Conservation (phyloP, 129 eudicot genomes). For the Kitagawia praeruptora region DNA sequence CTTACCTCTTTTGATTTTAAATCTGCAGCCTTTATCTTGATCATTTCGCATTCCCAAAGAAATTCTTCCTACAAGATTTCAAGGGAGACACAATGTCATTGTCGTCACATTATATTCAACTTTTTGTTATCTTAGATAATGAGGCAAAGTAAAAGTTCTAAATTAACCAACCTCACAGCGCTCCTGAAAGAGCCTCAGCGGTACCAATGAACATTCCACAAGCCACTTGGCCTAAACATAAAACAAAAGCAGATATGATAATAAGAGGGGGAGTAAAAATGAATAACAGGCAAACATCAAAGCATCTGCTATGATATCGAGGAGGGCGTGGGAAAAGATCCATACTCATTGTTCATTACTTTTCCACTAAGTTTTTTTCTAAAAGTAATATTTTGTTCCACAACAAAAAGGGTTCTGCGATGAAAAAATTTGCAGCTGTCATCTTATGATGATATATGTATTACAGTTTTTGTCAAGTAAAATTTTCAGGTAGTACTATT, state of each 20-base stretch:
- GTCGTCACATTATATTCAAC: neutral
- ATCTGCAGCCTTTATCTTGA: constrained; percentile 94
- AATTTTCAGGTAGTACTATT: neutral
- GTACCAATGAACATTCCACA: constrained; percentile 82
- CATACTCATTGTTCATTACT: neutral
- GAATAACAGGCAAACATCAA: no score
- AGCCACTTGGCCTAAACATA: constrained; percentile 82
- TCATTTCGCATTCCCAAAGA: constrained; percentile 94
- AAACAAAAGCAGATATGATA: constrained; percentile 11
- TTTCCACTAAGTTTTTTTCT: neutral
- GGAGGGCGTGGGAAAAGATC: neutral
- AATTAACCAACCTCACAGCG: constrained; percentile 74
- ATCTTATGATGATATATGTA: neutral
- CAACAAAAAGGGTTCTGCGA: neutral
- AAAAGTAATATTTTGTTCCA: neutral
- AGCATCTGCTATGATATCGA: neutral
- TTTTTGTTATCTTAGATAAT: neutral
- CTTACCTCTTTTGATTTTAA: constrained; percentile 97
- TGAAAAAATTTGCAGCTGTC: neutral
- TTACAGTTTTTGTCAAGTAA: neutral
- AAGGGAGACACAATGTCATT: neutral
- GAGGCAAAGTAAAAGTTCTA: neutral
- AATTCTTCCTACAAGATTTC: constrained; percentile 71
- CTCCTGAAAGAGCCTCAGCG: constrained; percentile 87
- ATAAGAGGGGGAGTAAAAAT: constrained; percentile 2